A percentile compares a stretch with the other conserved stretches of the same genome.
Conservation (phyloP, 2,329 filamentous ascomycete genomes). For the Trichoderma koningiopsis region DNA sequence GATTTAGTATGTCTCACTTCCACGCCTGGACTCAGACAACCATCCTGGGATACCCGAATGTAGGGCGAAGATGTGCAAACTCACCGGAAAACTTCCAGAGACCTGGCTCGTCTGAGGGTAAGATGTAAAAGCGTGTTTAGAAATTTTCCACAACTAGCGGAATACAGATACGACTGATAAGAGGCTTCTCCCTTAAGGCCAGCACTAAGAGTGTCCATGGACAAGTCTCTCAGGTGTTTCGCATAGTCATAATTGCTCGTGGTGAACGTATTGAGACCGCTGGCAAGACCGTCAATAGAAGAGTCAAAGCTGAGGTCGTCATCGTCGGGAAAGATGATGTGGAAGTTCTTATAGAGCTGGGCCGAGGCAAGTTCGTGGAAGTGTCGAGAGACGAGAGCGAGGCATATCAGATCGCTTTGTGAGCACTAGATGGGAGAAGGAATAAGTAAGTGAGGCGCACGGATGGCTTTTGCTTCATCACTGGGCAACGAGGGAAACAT, state of each 20-base stretch:
- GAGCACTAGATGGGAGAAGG: constrained; percentile 47
- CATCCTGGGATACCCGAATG: neutral
- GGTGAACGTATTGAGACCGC: constrained; percentile 61
- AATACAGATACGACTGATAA: constrained; percentile 58
- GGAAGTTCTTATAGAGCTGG: constrained; percentile 61
- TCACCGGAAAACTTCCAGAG: constrained; percentile 60
- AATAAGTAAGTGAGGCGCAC: neutral
- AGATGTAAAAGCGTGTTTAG: constrained; percentile 62
- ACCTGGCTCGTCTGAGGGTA: constrained; percentile 56
- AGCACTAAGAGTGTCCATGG: constrained; percentile 56
- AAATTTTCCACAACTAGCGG: constrained; percentile 62
- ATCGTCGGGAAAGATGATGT: constrained; percentile 63
- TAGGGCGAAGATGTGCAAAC: constrained; percentile 29
- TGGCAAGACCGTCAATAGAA: constrained; percentile 59
- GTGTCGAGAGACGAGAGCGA: constrained; percentile 60
- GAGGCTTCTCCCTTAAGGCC: constrained; percentile 56
- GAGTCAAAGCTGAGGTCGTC: constrained; percentile 55
- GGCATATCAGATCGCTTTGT: constrained; percentile 55
- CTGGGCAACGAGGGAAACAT: constrained; percentile 28
- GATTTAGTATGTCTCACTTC: neutral
- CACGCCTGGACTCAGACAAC: neutral
- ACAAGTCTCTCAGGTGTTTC: constrained; percentile 57
- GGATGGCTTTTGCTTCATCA: neutral
- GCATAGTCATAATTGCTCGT: constrained; percentile 67
- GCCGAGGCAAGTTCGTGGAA: constrained; percentile 61